These are phyloP conservation scores for Eimeria sp. DNA, from an alignment of 169 alveolate genomes.

Conservation along the genomic window DNA sequence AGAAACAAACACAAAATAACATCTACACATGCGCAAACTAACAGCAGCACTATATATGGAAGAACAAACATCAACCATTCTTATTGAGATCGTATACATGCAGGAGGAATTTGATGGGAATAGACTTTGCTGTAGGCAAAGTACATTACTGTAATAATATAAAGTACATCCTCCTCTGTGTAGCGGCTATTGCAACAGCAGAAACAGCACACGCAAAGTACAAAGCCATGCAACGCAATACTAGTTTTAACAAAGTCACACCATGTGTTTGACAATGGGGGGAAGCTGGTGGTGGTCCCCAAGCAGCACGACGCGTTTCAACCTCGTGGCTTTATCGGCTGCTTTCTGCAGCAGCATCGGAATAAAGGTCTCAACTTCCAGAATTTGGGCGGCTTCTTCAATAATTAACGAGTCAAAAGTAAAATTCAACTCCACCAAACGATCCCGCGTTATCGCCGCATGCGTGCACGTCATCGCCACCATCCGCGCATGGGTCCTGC, in stretches of 20 bases:
- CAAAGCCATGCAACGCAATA: no score
- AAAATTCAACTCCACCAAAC: slow-evolving; percentile 88
- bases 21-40: no score
- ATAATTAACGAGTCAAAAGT: slow-evolving; percentile 92
- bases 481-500: slow-evolving; percentile 92
- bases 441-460: slow-evolving; percentile 95
- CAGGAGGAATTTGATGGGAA: no score
- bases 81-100: no score
- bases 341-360: slow-evolving; percentile 92
- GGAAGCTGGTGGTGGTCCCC: slow-evolving; percentile 98
- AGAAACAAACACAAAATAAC: no score
- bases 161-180: no score
- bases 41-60: no score
- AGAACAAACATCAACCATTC: no score
- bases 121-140: no score
- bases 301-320: slow-evolving; percentile 93
- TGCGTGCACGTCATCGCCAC: slow-evolving; percentile 98
- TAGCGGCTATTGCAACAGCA: no score
- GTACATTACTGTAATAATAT: no score
- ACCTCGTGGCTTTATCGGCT: slow-evolving; percentile 81
- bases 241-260: not conserved
- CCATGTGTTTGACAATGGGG: slow-evolving; percentile 95
- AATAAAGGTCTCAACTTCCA: slow-evolving; percentile 93
- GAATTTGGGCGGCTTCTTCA: slow-evolving; percentile 95
- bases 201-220: no score